Conservation (phyloP, 441 rosid species). For the Gossypium davidsonii region DNA sequence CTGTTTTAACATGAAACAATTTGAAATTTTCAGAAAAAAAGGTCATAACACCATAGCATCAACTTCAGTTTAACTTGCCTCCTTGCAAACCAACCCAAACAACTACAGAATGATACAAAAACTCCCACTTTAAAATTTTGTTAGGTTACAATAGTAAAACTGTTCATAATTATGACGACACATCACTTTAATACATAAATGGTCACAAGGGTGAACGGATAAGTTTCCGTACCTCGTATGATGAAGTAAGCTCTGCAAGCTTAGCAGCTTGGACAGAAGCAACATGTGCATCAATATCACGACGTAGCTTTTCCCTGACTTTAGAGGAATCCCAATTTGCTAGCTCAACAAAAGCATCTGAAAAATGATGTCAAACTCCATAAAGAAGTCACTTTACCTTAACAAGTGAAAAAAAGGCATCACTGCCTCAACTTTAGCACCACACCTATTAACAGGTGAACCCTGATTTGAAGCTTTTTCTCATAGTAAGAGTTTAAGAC, state of each 20-base stretch:
- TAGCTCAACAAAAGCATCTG: conserved; percentile 74
- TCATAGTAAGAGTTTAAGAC: not conserved
- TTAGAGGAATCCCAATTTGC: conserved; percentile 82
- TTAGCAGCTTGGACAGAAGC: conserved; percentile 66
- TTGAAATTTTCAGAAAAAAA: too few species aligned
- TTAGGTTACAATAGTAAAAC: not conserved
- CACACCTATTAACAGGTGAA: not conserved
- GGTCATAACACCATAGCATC: too few species aligned
- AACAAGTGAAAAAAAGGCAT: not conserved
- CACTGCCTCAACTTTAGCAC: not conserved
- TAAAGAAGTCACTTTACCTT: not conserved
- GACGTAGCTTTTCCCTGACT: conserved; percentile 58
- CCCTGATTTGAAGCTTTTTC: not conserved
- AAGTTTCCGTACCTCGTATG: conserved; percentile 46
- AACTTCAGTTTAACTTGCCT: too few species aligned
- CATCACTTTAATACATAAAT: not conserved
- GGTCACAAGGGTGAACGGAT: not conserved
- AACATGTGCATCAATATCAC: conserved; percentile 75
- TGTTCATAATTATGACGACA: not conserved
- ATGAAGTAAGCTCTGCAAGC: conserved; percentile 62
- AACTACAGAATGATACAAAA: too few species aligned
- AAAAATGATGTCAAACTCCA: conserved; percentile 13
- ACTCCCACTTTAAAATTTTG: too few species aligned
- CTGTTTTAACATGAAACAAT: too few species aligned
- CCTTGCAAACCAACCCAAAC: too few species aligned